A percentile compares a stretch with the other conserved stretches of the same genome.
These are phyloP conservation scores for Canna indica DNA, from an alignment of 176 grass and related monocot genomes.

Conservation along the genomic window DNA sequence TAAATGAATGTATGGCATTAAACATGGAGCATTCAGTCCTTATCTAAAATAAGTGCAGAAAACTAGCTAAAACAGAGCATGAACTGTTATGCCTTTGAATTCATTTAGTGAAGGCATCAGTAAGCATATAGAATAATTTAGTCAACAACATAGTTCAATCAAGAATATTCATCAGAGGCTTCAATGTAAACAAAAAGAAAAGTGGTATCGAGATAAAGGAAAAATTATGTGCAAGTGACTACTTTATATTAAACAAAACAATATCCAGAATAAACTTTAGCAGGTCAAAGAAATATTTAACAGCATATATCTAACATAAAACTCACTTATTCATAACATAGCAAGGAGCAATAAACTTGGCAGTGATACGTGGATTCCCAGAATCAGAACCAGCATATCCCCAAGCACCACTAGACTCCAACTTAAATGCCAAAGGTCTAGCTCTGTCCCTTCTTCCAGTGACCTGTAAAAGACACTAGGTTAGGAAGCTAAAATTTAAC, in stretches of 20 bases:
- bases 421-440: constrained; percentile 78
- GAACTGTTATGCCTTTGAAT: background rate
- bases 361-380: constrained; percentile 74
- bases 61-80: background rate
- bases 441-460: constrained; percentile 95
- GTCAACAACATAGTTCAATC: background rate
- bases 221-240: background rate
- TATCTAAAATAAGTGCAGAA: background rate
- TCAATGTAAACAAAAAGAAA: background rate
- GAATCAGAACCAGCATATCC: constrained; percentile 77
- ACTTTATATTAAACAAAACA: background rate
- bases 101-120: background rate
- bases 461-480: constrained; percentile 35
- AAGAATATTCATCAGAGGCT: background rate
- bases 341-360: constrained; percentile 82
- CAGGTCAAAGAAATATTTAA: background rate
- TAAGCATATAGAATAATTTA: background rate
- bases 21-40: background rate
- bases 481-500: background rate
- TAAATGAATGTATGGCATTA: constrained; percentile 10
- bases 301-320: constrained; percentile 12
- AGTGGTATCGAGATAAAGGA: background rate
- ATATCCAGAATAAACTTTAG: background rate
- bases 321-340: constrained; percentile 90
- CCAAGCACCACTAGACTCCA: constrained; percentile 91